phyloP scores from a whole-genome alignment of 2,329 filamentous ascomycete species.

The Nigrospora osmanthi region DNA sequence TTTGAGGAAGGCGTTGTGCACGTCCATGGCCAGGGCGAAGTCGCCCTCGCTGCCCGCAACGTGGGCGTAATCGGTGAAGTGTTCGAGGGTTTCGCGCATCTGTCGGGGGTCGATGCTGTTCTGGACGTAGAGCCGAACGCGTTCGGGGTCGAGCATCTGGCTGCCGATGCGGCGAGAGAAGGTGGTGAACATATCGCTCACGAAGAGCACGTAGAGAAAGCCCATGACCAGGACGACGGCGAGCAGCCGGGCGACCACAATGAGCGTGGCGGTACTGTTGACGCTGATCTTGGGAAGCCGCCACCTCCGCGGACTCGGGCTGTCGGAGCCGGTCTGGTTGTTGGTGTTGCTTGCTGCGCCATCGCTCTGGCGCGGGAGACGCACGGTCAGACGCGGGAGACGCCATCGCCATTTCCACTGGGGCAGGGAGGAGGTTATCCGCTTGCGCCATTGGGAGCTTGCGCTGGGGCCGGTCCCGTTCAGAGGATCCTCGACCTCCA shows the following conservation, averaged over 20 bases:
- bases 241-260: conserved; percentile 65
- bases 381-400: conserved; percentile 40
- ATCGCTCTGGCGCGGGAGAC: conserved; percentile 32
- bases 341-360: conserved; percentile 11
- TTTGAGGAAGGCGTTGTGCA: conserved; percentile 67
- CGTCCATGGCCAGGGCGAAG: conserved; percentile 76
- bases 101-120: conserved; percentile 60
- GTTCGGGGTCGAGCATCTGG: conserved; percentile 76
- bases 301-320: conserved; percentile 12
- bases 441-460: conserved; percentile 40
- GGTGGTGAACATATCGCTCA: conserved; percentile 72
- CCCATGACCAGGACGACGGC: conserved; percentile 69
- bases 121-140: conserved; percentile 69
- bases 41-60: conserved; percentile 93
- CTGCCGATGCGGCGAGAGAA: conserved; percentile 55
- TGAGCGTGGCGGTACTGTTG: conserved; percentile 35
- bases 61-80: conserved; percentile 80
- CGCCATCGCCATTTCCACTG: conserved; percentile 49
- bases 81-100: conserved; percentile 65
- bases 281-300: conserved; percentile 32
- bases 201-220: conserved; percentile 77
- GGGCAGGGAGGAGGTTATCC: conserved; percentile 44
- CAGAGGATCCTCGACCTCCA: conserved; percentile 71
- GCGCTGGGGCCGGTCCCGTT: conserved; percentile 22
- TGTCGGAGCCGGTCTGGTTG: conserved; percentile 6